Conservation (phyloP, 2,329 filamentous ascomycete species). For the Simplicillium sp. region DNA sequence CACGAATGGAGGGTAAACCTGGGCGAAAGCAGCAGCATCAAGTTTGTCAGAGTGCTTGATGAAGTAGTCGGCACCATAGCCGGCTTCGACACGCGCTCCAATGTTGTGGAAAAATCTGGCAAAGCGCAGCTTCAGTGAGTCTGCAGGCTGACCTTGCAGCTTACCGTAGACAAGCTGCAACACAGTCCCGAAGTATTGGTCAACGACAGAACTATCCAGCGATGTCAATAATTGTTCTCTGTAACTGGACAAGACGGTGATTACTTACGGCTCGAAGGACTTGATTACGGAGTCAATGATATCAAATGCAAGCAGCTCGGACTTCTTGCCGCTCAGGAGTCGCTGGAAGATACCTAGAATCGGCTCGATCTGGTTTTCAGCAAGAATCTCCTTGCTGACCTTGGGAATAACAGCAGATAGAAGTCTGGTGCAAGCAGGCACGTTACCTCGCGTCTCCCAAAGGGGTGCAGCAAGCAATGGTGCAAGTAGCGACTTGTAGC, state of each 20-base stretch:
- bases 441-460: conserved; percentile 90
- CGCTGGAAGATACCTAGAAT: conserved; percentile 96
- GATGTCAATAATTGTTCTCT: conserved; percentile 12
- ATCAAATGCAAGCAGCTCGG: conserved; percentile 82
- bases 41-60: conserved; percentile 75
- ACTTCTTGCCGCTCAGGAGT: conserved; percentile 70
- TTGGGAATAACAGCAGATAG: conserved; percentile 76
- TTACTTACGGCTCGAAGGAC: conserved; percentile 59
- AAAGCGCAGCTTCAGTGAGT: conserved; percentile 79
- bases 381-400: conserved; percentile 61
- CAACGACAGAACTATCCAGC: conserved; percentile 45
- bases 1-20: conserved; percentile 79
- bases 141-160: conserved; percentile 58
- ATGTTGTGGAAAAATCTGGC: conserved; percentile 92
- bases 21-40: conserved; percentile 70
- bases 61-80: conserved; percentile 89
- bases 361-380: conserved; percentile 73
- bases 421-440: conserved; percentile 81
- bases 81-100: conserved; percentile 65
- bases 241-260: neutral
- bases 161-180: conserved; percentile 73
- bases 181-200: conserved; percentile 71
- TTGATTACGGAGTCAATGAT: conserved; percentile 73
- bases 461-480: conserved; percentile 72
- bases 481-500: conserved; percentile 70